Conservation (phyloP, 1,284 basidiomycete species). For the Malassezia sympodialis region DNA sequence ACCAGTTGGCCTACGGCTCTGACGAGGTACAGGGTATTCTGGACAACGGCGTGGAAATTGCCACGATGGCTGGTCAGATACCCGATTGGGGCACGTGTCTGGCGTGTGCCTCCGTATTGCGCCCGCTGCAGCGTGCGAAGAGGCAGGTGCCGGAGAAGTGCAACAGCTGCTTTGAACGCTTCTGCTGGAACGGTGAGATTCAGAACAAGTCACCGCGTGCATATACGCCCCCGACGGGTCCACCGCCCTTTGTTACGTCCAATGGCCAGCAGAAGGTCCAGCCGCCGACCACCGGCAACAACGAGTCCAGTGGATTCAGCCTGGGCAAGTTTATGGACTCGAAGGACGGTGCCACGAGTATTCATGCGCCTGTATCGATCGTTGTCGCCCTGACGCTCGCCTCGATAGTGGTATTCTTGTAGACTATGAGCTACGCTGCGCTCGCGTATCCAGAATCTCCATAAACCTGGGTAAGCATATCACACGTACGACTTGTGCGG, state of each 20-base stretch:
- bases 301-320: slow-evolving; percentile 2
- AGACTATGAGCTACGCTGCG: background rate
- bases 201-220: slow-evolving; percentile 24
- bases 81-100: slow-evolving; percentile 34
- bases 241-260: slow-evolving; percentile 29
- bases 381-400: background rate
- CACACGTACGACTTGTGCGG: slow-evolving; percentile 22
- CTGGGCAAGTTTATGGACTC: slow-evolving; percentile 4
- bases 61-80: slow-evolving; percentile 33
- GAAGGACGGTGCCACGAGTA: background rate
- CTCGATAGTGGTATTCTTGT: background rate
- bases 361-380: background rate
- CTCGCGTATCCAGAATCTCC: slow-evolving; percentile 22
- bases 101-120: slow-evolving; percentile 32
- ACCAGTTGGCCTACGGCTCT: slow-evolving; percentile 47
- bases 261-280: slow-evolving; percentile 19
- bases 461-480: slow-evolving; percentile 8
- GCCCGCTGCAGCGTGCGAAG: slow-evolving; percentile 33
- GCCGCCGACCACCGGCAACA: slow-evolving; percentile 34
- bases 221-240: slow-evolving; percentile 36
- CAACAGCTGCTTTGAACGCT: slow-evolving; percentile 28
- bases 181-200: slow-evolving; percentile 43
- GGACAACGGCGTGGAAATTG: slow-evolving; percentile 38
- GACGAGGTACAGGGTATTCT: slow-evolving; percentile 28
- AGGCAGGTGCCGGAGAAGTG: slow-evolving; percentile 26